Base-by-base conservation (phyloP, 441 rosid species). In the Erodium trifolium region DNA sequence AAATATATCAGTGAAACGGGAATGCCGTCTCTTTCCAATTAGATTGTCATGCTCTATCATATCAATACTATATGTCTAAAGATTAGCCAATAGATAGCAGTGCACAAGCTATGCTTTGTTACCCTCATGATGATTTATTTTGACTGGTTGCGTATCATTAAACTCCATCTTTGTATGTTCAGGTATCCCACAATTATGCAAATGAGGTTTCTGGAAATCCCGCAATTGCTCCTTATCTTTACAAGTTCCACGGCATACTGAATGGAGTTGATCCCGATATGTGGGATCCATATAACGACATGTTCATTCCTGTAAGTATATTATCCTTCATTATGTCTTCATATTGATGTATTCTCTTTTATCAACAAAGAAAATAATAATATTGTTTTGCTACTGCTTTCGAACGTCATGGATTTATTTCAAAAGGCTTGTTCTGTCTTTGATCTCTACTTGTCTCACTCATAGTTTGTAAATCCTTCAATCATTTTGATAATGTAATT, bases 251-350 rank as follows among this genome's bases (percentile, higher is more conserved):
- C 47, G 99, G 99, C 14, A 94, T 94, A 80, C 73, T 94, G 68
- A 94, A 94, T 70, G 99, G 99, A 71, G 88, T 94, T 11, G 99
- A 94, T 59, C 95, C 88, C 6, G 96, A 91, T 71, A 94, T 94
- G 67, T 94, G 99, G 99, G 97, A 94, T 82, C 97, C 99, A 27
- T 91, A 80, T 76, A 90, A 87, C 34, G 99, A 94, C 74, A 76
- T 74, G 62, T 85, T 83, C 74, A 73, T 91, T 78, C 97, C 97
- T 43, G 99, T 94, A 77, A 85, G 97, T 78, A 66, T 59, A 27
- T 74, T 63, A 27, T 63, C 76, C 62, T 67, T 35, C 27, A 68
- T 63, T 66, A 60, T 68, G 2, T 5, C 64, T 51, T 67, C 67
- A 9, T 59, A 2, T 9, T 45, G 67, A 34, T 57, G 27, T 31